Evolutionary conservation across 768 basidiomycete species (phyloP).

Genomic region (Auricularia sp.): DNA sequence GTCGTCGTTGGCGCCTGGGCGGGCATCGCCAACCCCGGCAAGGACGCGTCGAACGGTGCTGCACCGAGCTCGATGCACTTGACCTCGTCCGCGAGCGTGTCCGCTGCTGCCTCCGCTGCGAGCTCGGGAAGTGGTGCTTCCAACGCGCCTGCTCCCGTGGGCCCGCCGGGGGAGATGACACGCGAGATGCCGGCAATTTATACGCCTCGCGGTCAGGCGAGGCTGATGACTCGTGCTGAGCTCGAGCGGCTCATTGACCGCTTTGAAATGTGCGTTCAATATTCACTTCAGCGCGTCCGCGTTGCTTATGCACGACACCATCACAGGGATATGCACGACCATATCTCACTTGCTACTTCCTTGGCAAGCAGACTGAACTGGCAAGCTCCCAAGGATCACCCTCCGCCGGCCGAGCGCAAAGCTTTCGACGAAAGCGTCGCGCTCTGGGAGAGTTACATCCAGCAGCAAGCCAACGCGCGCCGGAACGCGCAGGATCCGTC

Average conservation of each 20-base stretch:
- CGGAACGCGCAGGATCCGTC: neutral
- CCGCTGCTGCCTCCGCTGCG: neutral
- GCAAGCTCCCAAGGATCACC: slow-evolving; percentile 26
- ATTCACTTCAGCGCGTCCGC: no score
- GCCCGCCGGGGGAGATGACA: slow-evolving; percentile 9
- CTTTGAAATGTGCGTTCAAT: slow-evolving; percentile 47
- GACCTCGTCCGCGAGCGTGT: neutral
- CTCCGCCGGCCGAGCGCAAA: slow-evolving; percentile 40
- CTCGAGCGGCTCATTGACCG: slow-evolving; percentile 47
- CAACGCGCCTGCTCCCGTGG: neutral
- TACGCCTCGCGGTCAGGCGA: slow-evolving; percentile 2
- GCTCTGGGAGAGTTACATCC: slow-evolving; percentile 44
- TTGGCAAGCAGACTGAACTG: slow-evolving; percentile 43
- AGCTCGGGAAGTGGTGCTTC: neutral
- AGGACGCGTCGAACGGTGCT: neutral
- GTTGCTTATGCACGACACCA: slow-evolving; percentile 5
- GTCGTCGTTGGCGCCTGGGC: neutral
- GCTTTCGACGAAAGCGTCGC: slow-evolving; percentile 47
- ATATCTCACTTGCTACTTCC: slow-evolving; percentile 35
- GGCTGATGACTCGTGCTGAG: slow-evolving; percentile 43
- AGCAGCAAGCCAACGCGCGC: slow-evolving; percentile 15
- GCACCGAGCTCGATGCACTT: neutral
- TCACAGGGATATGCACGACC: slow-evolving; percentile 55
- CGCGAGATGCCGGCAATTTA: neutral
- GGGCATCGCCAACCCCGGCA: neutral